Evolutionary conservation across 192 early-diverging fungal species (phyloP), one percentile per base, ranked within the genome.

Genomic region (Podila epigama): DNA sequence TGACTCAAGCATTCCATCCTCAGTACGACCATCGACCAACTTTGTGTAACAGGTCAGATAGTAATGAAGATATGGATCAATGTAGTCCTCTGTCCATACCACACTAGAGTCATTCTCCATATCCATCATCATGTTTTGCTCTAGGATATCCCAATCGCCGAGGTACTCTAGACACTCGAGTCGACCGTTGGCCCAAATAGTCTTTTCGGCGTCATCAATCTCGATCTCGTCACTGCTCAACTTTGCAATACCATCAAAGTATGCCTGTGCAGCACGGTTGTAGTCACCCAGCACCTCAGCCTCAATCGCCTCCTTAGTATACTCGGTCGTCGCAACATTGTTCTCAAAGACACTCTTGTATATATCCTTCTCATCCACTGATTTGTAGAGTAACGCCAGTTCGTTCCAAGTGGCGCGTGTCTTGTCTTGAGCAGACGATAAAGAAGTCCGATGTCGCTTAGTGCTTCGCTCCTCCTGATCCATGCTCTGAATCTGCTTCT

Each of bases 301-400:
- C 20, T 84, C 70, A 25, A 93, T 88, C 18, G 91, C 92, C 25
- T 81, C 84, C 55, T 84, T 88, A 2, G 87, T 83, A 28, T 61
- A 65, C 15, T 68, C 63, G 33, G 68, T 73, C 0, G 82, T 79
- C 15, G 88, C 83, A 42, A 91, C 82, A 25, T 85, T 81, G 29
- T 66, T 79, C 50, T 89, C 85, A 70, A 88, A 90, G 12, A 92
- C 82, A 25, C 84, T 84, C 56, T 86, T 79, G 64, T 88, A 92
- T 4, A 92, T 70, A 39, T 94, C 91, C 42, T 80, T 67, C 31
- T 87, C 80, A 51, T 86, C 86, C 20, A 94, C 81, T 0, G 80
- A 82, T 56, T 90, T 90, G 66, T 89, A 94, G 3, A 93, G 58
- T 4, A 61, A 22, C 2, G 91, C 87, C 1, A 93, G 61, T 11